phyloP scores from a whole-genome alignment of 78 protist genomes.

The Carpediemonas membranifera region DNA sequence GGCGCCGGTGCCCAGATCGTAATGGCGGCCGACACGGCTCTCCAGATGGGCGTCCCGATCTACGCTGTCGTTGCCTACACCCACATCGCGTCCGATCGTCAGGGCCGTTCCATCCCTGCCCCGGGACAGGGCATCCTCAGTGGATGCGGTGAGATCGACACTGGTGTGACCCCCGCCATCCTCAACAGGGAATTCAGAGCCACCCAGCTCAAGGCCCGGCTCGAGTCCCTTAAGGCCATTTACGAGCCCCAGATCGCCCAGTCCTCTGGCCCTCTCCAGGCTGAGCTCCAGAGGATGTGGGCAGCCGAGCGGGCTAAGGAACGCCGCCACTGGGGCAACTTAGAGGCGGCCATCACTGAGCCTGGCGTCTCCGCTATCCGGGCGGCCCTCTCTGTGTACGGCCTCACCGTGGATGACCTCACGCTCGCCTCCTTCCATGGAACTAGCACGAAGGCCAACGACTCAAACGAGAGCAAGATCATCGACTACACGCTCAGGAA shows the following conservation, averaged over 20 bases:
- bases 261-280: neutral
- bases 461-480: conserved; percentile 33
- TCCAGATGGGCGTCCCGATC: conserved; percentile 51
- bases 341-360: too few relatives aligned
- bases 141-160: too few relatives aligned
- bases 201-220: neutral
- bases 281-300: too few relatives aligned
- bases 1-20: conserved; percentile 45
- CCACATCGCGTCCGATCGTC: conserved; percentile 54
- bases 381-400: conserved; percentile 45
- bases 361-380: conserved; percentile 34
- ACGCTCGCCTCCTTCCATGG: conserved; percentile 57
- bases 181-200: too few relatives aligned
- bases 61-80: conserved; percentile 45
- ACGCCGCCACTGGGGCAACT: neutral
- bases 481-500: conserved; percentile 26
- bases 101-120: conserved; percentile 57
- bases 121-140: conserved; percentile 48
- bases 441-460: conserved; percentile 48
- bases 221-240: neutral
- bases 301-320: too few relatives aligned
- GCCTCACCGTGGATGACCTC: conserved; percentile 44
- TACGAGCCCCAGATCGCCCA: neutral
- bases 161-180: too few relatives aligned
- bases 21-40: conserved; percentile 38